Evolutionary conservation across 2,329 filamentous ascomycete species (phyloP).

Genomic region (Akanthomyces uredinophilus): DNA sequence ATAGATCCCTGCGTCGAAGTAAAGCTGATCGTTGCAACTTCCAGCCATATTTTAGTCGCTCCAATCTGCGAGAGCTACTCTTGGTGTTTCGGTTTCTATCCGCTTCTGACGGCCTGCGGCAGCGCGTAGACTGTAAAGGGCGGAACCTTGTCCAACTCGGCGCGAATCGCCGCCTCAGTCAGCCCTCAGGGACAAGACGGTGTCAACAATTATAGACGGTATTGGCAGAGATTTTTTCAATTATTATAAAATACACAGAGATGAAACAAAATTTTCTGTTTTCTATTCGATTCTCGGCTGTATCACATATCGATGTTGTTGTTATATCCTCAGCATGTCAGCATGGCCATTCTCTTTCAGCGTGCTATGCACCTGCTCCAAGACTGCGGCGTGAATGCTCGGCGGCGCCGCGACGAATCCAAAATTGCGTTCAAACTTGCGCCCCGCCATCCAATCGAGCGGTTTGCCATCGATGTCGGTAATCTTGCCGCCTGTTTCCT

Average conservation of each 20-base stretch:
- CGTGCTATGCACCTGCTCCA: slow-evolving; percentile 72
- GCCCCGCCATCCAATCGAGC: slow-evolving; percentile 45
- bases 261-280: not conserved
- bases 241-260: too few species aligned
- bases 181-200: too few species aligned
- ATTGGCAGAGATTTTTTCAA: too few species aligned
- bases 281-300: not conserved
- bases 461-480: slow-evolving; percentile 48
- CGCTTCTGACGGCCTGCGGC: not conserved
- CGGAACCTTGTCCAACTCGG: too few species aligned
- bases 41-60: too few species aligned
- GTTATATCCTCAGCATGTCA: slow-evolving; percentile 2
- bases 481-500: slow-evolving; percentile 51
- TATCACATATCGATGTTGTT: too few species aligned
- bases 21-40: too few species aligned
- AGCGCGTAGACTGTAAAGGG: not conserved
- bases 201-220: too few species aligned
- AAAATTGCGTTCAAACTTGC: slow-evolving; percentile 46
- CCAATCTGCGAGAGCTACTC: too few species aligned
- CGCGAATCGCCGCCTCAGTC: too few species aligned
- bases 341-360: slow-evolving; percentile 39
- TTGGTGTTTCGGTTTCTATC: too few species aligned
- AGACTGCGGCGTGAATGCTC: slow-evolving; percentile 38
- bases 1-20: too few species aligned
- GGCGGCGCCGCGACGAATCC: slow-evolving; percentile 51